These are phyloP conservation scores for Leccinum broughii DNA, from an alignment of 768 basidiomycete species.

Conservation along the genomic window DNA sequence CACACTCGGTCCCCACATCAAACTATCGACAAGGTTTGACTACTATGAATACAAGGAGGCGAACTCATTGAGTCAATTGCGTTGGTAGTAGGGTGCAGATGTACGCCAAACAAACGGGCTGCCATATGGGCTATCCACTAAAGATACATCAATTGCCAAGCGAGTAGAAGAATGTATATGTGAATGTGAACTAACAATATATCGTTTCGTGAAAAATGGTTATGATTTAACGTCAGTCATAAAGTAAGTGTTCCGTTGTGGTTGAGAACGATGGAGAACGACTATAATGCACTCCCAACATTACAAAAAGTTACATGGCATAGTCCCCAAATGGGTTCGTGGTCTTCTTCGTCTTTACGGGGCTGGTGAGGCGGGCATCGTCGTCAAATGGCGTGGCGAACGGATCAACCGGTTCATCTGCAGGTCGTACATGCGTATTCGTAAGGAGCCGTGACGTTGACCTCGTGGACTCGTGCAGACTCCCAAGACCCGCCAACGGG, in stretches of 20 bases:
- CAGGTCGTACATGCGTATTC: constrained; percentile 41
- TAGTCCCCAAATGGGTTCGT: constrained; percentile 52
- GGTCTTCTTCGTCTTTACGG: constrained; percentile 42
- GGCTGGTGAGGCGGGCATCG: constrained; percentile 44
- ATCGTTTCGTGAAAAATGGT: constrained; percentile 9
- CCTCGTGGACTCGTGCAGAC: constrained; percentile 22
- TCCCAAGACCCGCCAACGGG: constrained; percentile 17
- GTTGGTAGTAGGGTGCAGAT: background rate
- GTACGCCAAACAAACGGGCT: background rate
- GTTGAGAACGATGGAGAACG: background rate
- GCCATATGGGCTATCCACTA: constrained; percentile 17
- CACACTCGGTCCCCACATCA: background rate
- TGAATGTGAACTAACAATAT: constrained; percentile 13
- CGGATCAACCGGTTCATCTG: constrained; percentile 43
- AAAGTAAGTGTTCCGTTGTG: constrained; percentile 11
- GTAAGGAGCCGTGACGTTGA: constrained; percentile 49
- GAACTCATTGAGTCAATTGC: background rate
- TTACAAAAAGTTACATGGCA: constrained; percentile 30
- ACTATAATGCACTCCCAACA: background rate
- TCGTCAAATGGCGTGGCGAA: constrained; percentile 84
- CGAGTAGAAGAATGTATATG: background rate
- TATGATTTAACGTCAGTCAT: constrained; percentile 14
- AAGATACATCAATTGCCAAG: constrained; percentile 25
- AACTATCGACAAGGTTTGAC: too few relatives aligned
- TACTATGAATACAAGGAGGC: too few relatives aligned